Base-by-base conservation (phyloP, 768 basidiomycete species). In the Lyophyllum atratum region DNA sequence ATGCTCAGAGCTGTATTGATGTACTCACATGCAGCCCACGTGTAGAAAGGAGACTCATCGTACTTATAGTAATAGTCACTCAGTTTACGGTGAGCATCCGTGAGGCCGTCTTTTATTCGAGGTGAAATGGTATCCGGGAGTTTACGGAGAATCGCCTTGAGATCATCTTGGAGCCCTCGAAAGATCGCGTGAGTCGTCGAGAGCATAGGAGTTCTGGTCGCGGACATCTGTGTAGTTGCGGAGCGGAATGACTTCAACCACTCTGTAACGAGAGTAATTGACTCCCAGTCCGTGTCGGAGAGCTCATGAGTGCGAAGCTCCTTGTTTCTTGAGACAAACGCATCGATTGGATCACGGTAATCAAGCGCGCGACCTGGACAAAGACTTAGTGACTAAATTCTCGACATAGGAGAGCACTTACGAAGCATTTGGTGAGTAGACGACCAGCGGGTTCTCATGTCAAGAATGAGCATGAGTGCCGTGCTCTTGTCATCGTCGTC, bases 171-270 rank as follows among this genome's bases (percentile, higher is more conserved):
- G 3, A 77, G 68, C 3, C 69, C 68, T 1, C 66, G 56, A 48
- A 74, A 75, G 19, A 74, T 61, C 0, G 72, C 70, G 56, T 73
- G 72, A 0, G 64, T 63, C 0, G 67, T 67, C 6, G 72, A 76
- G 1, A 75, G 59, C 65, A 71, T 75, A 0, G 73, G 63, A 1
- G 52, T 15, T 51, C 70, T 70, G 0, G 72, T 76, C 10, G 59
- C 22, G 0, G 73, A 76, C 74, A 76, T 76, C 22, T 71, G 51
- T 0, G 65, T 66, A 19, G 70, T 72, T 15, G 66, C 70, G 11
- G 46, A 47, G 1, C 60, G 58, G 43, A 68, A 73, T 1, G 51
- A 52, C 26, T 61, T 33, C 2, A 72, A 61, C 68, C 68, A 71
- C 1, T 39, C 25, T 2, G 57, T 25, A 2, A 67, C 63, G 21